Evolutionary conservation across 352 stramenopile species (phyloP).

Genomic region (Globisporangium sylvaticum): DNA sequence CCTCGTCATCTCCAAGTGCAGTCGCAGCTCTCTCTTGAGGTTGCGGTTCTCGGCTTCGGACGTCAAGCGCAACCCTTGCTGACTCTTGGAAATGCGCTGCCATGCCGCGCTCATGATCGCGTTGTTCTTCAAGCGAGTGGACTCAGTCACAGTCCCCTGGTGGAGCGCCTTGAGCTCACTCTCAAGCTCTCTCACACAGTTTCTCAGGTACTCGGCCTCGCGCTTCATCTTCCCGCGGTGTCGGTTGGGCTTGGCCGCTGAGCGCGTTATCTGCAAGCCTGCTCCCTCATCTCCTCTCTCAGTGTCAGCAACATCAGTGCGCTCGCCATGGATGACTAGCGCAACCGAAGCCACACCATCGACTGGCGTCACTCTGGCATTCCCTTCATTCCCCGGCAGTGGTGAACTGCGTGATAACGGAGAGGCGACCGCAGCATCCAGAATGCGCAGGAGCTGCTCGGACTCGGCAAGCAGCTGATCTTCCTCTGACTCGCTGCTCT

Average conservation of each 20-base stretch:
- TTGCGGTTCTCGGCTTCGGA: background rate
- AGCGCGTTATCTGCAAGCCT: background rate
- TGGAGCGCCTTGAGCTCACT: background rate
- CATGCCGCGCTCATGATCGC: background rate
- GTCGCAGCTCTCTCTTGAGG: background rate
- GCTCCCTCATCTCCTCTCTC: background rate
- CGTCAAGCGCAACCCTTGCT: background rate
- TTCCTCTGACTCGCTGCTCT: too few relatives aligned
- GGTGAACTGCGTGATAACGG: too few relatives aligned
- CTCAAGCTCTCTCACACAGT: background rate
- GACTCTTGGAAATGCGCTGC: background rate
- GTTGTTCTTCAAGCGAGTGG: background rate
- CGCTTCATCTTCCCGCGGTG: slow-evolving; percentile 1
- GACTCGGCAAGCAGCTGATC: too few relatives aligned
- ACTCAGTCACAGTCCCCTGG: background rate
- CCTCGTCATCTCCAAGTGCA: background rate
- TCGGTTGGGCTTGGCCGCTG: background rate
- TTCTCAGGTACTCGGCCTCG: background rate
- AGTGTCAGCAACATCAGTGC: too few relatives aligned
- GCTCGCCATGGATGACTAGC: too few relatives aligned
- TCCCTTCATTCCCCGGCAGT: too few relatives aligned
- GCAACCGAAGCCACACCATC: too few relatives aligned
- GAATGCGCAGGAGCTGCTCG: too few relatives aligned
- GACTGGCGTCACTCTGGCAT: too few relatives aligned
- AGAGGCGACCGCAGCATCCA: too few relatives aligned